Evolutionary conservation across 345 rosid species (phyloP), one percentile per base, ranked within the genome.

Genomic region (Lepidium aucheri): DNA sequence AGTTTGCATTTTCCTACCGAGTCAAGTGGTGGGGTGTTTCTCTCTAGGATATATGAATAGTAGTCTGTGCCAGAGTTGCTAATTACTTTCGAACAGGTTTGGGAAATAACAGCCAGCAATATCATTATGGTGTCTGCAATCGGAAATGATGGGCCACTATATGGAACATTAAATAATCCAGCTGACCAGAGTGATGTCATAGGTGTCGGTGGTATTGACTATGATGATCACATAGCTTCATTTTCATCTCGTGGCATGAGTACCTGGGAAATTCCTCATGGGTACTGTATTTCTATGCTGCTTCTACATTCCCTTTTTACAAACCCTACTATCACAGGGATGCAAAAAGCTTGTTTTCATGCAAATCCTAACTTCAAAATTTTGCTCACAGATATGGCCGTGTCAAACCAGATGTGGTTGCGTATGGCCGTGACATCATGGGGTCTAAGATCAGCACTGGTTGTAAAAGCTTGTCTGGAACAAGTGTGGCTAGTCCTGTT

Each of bases 171-270:
- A 58, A 93, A 93, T 83, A 93, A 93, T 69, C 99, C 99, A 78
- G 99, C 97, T 52, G 99, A 93, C 74, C 99, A 93, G 78, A 86
- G 94, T 80, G 99, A 93, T 68, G 95, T 93, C 69, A 90, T 93
- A 69, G 99, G 99, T 69, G 99, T 93, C 12, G 99, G 99, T 69
- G 99, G 99, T 66, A 93, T 93, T 60, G 99, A 93, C 74, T 90
- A 90, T 76, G 90, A 73, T 69, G 96, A 90, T 78, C 96, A 93
- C 75, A 93, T 93, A 73, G 99, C 99, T 42, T 85, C 99, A 56
- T 93, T 93, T 78, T 93, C 99, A 43, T 90, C 99, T 10, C 99
- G 97, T 66, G 99, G 99, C 77, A 94, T 94, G 99, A 94, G 97
- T 85, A 90, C 99, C 62, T 94, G 97, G 99, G 99, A 94, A 82